A percentile compares a stretch with the other conserved stretches of the same genome.
These are phyloP conservation scores for Leccinum longicurvipes DNA, from an alignment of 768 basidiomycete genomes.

Conservation along the genomic window DNA sequence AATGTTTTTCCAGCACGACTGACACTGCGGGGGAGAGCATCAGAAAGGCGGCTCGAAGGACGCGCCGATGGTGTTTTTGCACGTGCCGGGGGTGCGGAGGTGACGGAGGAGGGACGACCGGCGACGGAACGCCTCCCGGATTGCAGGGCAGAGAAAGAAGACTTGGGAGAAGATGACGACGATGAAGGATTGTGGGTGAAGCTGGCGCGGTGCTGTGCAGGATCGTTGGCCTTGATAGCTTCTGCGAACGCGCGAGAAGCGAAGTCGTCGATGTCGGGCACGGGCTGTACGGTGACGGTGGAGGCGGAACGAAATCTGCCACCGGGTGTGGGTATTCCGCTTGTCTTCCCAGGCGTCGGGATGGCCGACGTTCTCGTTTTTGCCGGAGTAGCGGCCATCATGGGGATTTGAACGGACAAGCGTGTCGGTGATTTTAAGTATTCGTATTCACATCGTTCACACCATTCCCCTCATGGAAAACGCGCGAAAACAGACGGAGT, in stretches of 20 bases:
- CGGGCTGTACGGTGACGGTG: slow-evolving; percentile 37
- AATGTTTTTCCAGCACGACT: slow-evolving; percentile 48
- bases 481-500: neutral
- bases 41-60: slow-evolving; percentile 66
- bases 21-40: slow-evolving; percentile 46
- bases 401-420: neutral
- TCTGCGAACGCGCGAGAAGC: slow-evolving; percentile 74
- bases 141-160: slow-evolving; percentile 38
- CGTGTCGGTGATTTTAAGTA: neutral
- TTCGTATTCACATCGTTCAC: neutral
- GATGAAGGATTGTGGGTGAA: slow-evolving; percentile 38
- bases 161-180: slow-evolving; percentile 46
- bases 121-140: slow-evolving; percentile 44
- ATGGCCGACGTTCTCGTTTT: slow-evolving; percentile 42
- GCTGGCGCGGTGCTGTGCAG: slow-evolving; percentile 60
- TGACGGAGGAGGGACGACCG: slow-evolving; percentile 60
- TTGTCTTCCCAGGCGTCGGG: slow-evolving; percentile 45
- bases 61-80: slow-evolving; percentile 56
- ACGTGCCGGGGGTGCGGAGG: slow-evolving; percentile 48
- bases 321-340: slow-evolving; percentile 63
- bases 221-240: slow-evolving; percentile 79
- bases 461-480: neutral
- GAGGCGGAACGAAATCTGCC: slow-evolving; percentile 67
- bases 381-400: slow-evolving; percentile 35
- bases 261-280: slow-evolving; percentile 46